phyloP scores from a whole-genome alignment of 1,284 basidiomycete species.

The Cystobasidium slooffiae region DNA sequence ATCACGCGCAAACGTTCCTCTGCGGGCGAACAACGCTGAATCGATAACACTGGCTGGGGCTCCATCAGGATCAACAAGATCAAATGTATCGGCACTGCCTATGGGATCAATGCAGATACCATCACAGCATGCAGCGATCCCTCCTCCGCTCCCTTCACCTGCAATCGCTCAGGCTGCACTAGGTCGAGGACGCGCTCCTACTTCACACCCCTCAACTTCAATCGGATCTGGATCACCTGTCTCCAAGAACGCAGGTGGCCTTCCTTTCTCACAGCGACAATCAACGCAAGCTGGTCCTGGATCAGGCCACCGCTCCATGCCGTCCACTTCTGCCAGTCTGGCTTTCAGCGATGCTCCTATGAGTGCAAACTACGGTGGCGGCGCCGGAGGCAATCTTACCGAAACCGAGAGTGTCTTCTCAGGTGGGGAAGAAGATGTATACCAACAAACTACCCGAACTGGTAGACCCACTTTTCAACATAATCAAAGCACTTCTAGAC shows the following conservation, averaged over 20 bases:
- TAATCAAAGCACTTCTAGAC: neutral
- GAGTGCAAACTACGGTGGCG: constrained; percentile 6
- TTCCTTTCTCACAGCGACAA: neutral
- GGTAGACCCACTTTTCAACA: constrained; percentile 1
- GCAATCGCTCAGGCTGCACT: constrained; percentile 29
- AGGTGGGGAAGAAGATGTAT: constrained; percentile 28
- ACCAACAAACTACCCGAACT: neutral
- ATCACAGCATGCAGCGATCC: constrained; percentile 4
- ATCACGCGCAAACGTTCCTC: constrained; percentile 6
- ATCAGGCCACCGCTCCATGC: constrained; percentile 36
- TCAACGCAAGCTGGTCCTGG: neutral
- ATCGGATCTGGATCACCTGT: constrained; percentile 12
- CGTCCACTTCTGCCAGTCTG: constrained; percentile 33
- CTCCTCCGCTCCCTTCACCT: constrained; percentile 22
- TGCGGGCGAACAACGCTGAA: neutral
- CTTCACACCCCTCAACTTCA: constrained; percentile 6
- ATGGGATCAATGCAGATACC: constrained; percentile 20
- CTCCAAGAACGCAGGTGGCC: constrained; percentile 5
- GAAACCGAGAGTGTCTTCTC: constrained; percentile 38
- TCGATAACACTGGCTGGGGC: neutral
- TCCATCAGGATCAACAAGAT: constrained; percentile 2
- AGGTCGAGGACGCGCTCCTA: constrained; percentile 39
- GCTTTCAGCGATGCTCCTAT: constrained; percentile 33
- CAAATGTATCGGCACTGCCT: constrained; percentile 5
- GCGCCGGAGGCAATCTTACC: constrained; percentile 15